Base-by-base conservation (phyloP, 495 filamentous ascomycete genomes). In the Xylaria scruposa region DNA sequence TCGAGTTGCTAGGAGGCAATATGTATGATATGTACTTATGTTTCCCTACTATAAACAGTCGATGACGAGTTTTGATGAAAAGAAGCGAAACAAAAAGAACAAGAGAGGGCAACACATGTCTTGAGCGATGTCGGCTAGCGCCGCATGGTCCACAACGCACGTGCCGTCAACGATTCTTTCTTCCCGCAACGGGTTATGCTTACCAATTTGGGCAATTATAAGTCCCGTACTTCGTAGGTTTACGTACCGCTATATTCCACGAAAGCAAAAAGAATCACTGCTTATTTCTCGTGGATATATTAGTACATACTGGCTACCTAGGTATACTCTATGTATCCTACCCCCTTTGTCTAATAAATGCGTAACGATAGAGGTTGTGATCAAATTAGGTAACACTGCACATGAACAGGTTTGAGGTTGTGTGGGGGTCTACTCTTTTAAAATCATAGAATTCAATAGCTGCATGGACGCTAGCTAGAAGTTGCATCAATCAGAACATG, bases 111-210 rank as follows among this genome's bases (percentile, higher is more conserved):
- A 29, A 63, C 13, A 63, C 10, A 10, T 42, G 19, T 17, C n/a
- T 44, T 10, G 9, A 63, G 36, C 60, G 60, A 63, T 63, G 59
- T 64, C 68, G 68, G 68, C 42, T 70, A 64, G 46, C 68, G 13
- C 46, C 68, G 68, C 68, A 70, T 70, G 17, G 9, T 24, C 47
- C 33, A 33, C 9, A 31, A 44, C 7, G 36, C 68, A 70, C 68
- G 66, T 68, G 66, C 66, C 33, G 29, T 31, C 29, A 1, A 4
- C 9, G 17, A 60, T 60, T 60, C 56, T 60, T 21, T 4, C 4
- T 21, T 4, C 4, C 6, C 8, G 12, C 1, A 12, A 56, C 51
- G 29, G 53, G 53, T 10, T 17, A 17, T 31, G 26, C 53, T 56
- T 56, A 56, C 53, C 53, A 26, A 17, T 56, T 56, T 31, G 1